Conservation (phyloP, 225 moss, liverwort and hornwort genomes). For the Physcomitrium patens region DNA sequence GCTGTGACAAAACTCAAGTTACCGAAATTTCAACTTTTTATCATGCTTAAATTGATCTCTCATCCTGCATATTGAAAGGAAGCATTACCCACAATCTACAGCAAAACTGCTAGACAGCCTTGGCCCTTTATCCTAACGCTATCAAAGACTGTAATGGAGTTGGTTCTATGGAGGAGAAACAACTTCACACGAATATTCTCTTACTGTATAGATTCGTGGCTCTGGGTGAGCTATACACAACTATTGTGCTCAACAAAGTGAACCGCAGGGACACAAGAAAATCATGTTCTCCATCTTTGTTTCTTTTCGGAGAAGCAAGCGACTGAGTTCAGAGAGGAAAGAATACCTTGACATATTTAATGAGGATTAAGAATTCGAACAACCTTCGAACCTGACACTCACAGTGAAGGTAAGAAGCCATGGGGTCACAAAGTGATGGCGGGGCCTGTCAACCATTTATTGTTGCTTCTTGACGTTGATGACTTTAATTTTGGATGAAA, state of each 20-base stretch:
- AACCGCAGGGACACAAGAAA: background rate
- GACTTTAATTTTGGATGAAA: slow-evolving; percentile 22
- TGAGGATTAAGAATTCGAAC: background rate
- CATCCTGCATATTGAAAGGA: no score
- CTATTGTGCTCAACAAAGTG: background rate
- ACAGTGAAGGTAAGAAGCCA: slow-evolving; percentile 1
- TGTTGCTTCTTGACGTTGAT: slow-evolving; percentile 24
- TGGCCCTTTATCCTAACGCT: no score
- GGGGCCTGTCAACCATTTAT: slow-evolving; percentile 15
- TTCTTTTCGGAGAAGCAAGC: slow-evolving; percentile 8
- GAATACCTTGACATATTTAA: background rate
- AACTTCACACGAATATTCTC: background rate
- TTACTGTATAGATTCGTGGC: slow-evolving; percentile 4
- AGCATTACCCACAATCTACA: no score
- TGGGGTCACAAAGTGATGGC: background rate
- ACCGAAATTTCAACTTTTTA: no score
- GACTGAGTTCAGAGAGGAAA: background rate
- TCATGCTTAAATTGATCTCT: no score
- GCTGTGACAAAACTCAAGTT: no score
- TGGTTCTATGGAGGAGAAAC: background rate
- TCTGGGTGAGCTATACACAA: background rate
- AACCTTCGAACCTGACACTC: background rate
- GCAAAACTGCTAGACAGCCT: no score
- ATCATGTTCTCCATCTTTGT: background rate
- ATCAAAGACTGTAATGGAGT: background rate